phyloP scores from a whole-genome alignment of 1,284 basidiomycete genomes.

The Moniliophthora roreri region DNA sequence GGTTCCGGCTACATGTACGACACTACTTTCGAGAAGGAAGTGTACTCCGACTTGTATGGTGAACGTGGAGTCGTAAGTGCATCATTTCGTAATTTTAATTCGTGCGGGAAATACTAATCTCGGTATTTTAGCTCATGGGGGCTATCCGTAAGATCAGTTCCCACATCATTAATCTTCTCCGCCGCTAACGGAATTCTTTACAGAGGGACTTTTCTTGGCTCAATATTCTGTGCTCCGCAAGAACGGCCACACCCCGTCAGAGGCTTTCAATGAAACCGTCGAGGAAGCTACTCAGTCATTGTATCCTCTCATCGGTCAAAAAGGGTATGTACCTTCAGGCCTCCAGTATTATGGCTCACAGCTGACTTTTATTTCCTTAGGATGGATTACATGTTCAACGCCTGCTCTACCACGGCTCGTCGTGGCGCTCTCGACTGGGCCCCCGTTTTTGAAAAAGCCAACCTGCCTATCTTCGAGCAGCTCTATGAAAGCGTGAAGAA shows the following conservation, averaged over 20 bases:
- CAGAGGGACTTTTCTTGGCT: constrained; percentile 97
- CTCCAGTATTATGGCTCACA: neutral
- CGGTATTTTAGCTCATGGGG: constrained; percentile 81
- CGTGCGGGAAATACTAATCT: too few relatives aligned
- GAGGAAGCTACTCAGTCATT: constrained; percentile 99
- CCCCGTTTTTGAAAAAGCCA: constrained; percentile 94
- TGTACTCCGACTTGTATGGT: constrained; percentile 98
- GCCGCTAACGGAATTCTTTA: constrained; percentile 13
- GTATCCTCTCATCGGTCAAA: constrained; percentile 94
- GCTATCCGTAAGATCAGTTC: constrained; percentile 77
- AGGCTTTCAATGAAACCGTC: constrained; percentile 99
- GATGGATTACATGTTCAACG: constrained; percentile 99
- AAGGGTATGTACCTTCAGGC: constrained; percentile 59
- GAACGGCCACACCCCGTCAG: constrained; percentile 97
- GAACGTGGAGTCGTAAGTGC: constrained; percentile 95
- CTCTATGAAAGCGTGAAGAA: constrained; percentile 95
- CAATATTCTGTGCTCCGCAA: constrained; percentile 99
- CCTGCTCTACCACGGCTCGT: constrained; percentile 98
- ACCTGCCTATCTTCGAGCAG: constrained; percentile 90
- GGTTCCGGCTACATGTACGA: constrained; percentile 98
- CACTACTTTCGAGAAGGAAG: constrained; percentile 99
- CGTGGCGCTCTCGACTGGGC: constrained; percentile 99
- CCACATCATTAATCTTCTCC: constrained; percentile 16
- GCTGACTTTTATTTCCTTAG: constrained; percentile 36
- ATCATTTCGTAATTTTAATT: neutral